phyloP scores from a whole-genome alignment of 805 yeast genomes.

The Candida incommunis region DNA sequence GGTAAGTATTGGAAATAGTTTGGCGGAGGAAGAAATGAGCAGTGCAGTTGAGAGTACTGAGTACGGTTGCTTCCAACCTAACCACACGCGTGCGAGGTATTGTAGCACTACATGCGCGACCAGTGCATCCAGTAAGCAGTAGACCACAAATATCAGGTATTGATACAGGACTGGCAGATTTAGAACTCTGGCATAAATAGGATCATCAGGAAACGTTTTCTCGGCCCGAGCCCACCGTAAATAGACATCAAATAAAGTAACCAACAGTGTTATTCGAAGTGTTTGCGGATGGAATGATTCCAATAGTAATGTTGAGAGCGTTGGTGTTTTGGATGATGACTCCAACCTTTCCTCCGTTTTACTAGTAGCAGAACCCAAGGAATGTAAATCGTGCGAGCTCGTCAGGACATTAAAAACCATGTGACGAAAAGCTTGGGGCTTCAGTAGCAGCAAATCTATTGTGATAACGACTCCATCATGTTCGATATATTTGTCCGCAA shows the following conservation, averaged over 20 bases:
- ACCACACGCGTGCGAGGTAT: constrained; percentile 17
- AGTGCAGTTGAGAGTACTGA: constrained; percentile 54
- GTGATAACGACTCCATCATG: constrained; percentile 72
- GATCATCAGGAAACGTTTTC: constrained; percentile 25
- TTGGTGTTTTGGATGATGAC: too few relatives aligned
- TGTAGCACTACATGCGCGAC: constrained; percentile 24
- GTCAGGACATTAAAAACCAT: constrained; percentile 56
- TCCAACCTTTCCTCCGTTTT: not conserved
- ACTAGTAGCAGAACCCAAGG: constrained; percentile 7
- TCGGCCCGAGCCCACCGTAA: constrained; percentile 88
- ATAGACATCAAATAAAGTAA: constrained; percentile 76
- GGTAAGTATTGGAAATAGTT: constrained; percentile 81
- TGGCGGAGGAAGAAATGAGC: constrained; percentile 63
- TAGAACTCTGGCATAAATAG: constrained; percentile 13
- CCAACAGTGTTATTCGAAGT: constrained; percentile 42
- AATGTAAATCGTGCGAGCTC: constrained; percentile 5
- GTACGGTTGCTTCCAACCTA: constrained; percentile 26
- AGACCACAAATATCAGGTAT: constrained; percentile 23
- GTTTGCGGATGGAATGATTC: constrained; percentile 5
- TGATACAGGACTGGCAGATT: constrained; percentile 21
- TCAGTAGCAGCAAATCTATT: constrained; percentile 68
- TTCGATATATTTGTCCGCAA: constrained; percentile 87
- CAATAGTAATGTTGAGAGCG: too few relatives aligned
- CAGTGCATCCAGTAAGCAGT: constrained; percentile 22
- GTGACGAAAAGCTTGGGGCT: constrained; percentile 72